Evolutionary conservation across 192 early-diverging fungal genomes (phyloP).

Genomic region (Piromyces finnis): DNA sequence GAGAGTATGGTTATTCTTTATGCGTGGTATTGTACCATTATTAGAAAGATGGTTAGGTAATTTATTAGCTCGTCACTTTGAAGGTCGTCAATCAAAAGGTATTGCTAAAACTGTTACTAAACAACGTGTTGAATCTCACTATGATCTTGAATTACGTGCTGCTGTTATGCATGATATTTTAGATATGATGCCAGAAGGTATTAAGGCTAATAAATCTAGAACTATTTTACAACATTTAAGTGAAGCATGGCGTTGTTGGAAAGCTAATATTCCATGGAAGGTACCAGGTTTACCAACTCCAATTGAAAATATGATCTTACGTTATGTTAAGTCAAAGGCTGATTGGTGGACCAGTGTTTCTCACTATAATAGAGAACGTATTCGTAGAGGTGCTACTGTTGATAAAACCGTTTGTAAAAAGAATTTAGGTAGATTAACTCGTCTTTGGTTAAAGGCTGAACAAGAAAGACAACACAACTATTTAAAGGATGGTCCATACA

Average conservation of each 20-base stretch:
- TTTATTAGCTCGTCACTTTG: constrained; percentile 94
- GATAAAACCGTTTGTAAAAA: constrained; percentile 98
- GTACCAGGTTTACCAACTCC: constrained; percentile 94
- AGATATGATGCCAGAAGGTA: constrained; percentile 99
- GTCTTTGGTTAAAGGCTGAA: constrained; percentile 96
- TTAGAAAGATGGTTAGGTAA: constrained; percentile 98
- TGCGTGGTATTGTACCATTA: constrained; percentile 93
- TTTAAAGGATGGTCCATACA: constrained; percentile 96
- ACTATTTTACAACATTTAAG: constrained; percentile 90
- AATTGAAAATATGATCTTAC: constrained; percentile 96
- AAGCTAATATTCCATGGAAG: constrained; percentile 99
- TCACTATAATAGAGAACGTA: constrained; percentile 98
- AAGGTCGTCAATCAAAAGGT: constrained; percentile 90
- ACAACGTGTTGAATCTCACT: constrained; percentile 96
- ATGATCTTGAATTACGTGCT: constrained; percentile 92
- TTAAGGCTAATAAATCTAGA: constrained; percentile 88
- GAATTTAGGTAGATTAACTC: constrained; percentile 93
- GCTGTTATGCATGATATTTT: constrained; percentile 98
- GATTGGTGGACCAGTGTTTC: constrained; percentile 99
- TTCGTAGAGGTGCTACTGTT: constrained; percentile 92
- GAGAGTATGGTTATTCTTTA: constrained; percentile 99
- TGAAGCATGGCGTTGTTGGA: constrained; percentile 82
- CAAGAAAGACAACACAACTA: constrained; percentile 99
- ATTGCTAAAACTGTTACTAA: constrained; percentile 98
- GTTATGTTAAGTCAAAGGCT: constrained; percentile 98